phyloP scores from a whole-genome alignment of 352 stramenopile genomes.

The Globisporangium iwayamae region DNA sequence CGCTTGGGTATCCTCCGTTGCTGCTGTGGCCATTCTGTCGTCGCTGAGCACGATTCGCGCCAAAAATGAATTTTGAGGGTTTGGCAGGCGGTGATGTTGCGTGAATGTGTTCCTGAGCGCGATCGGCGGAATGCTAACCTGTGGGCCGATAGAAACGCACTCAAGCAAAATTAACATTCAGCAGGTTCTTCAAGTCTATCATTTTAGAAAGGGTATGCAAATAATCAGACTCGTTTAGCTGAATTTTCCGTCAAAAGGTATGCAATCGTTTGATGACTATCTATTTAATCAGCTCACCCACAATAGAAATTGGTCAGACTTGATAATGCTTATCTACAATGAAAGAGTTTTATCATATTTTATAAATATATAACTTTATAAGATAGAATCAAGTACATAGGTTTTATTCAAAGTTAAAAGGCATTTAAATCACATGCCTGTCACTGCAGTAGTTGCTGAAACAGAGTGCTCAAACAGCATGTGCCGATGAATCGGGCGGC shows the following conservation, averaged over 20 bases:
- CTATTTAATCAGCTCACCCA: not conserved
- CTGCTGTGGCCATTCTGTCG: not conserved
- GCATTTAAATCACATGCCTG: too few species aligned
- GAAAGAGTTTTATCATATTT: not conserved
- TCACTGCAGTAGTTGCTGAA: not conserved
- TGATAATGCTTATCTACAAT: not conserved
- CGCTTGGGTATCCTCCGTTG: not conserved
- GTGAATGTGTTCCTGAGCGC: not conserved
- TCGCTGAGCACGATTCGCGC: not conserved
- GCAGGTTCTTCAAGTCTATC: conserved; percentile 6
- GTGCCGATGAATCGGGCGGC: not conserved
- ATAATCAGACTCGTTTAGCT: not conserved
- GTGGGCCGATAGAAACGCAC: conserved; percentile 6
- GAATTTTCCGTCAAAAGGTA: not conserved
- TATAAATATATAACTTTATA: too few species aligned
- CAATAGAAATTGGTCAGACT: not conserved
- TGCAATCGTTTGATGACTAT: not conserved
- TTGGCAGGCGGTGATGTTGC: not conserved
- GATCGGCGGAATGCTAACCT: conserved; percentile 7
- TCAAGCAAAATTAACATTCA: conserved; percentile 10
- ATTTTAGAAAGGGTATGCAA: not conserved
- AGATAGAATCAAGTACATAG: too few species aligned
- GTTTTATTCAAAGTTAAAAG: too few species aligned
- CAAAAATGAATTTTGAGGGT: not conserved
- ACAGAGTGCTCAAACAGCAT: not conserved